A percentile compares a stretch with the other conserved stretches of the same genome.
Evolutionary conservation across 352 stramenopile genomes (phyloP).

Genomic region (Pythium grandisporangium): DNA sequence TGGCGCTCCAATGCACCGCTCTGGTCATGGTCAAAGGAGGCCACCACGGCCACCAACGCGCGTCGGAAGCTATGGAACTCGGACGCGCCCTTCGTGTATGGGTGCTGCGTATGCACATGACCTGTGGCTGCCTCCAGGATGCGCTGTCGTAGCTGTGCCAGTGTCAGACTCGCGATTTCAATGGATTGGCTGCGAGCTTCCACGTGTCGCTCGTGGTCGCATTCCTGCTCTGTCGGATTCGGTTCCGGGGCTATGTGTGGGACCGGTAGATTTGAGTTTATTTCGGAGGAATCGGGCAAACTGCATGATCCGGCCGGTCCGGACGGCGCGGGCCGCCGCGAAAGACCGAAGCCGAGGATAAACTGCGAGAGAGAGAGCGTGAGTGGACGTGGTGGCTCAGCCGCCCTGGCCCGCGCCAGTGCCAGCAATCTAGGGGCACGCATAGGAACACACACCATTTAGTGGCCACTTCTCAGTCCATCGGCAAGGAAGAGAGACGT

Average conservation of each 20-base stretch:
- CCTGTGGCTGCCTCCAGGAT: constrained; percentile 28
- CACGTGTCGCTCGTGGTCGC: no score
- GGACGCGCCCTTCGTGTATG: constrained; percentile 11
- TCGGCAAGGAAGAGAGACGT: no score
- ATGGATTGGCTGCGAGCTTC: constrained; percentile 1
- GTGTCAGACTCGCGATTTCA: constrained; percentile 23
- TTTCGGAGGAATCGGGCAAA: no score
- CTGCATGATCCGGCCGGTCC: no score
- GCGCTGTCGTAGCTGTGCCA: constrained; percentile 23
- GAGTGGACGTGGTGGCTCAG: constrained; percentile 23
- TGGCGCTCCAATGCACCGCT: constrained; percentile 43
- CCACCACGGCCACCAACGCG: constrained; percentile 40
- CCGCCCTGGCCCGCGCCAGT: constrained; percentile 38
- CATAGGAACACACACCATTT: no score
- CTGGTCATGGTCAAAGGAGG: constrained; percentile 38
- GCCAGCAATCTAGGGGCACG: constrained; percentile 29
- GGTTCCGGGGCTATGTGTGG: no score
- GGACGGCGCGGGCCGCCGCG: no score
- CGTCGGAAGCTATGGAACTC: constrained; percentile 46
- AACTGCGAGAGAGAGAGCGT: constrained; percentile 40
- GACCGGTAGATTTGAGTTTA: no score
- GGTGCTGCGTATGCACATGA: constrained; percentile 15
- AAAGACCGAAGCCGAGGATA: constrained; percentile 45
- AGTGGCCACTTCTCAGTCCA: no score
- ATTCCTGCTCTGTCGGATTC: no score